Evolutionary conservation across 1,284 basidiomycete genomes (phyloP).

Genomic region (Cutaneotrichosporon sp.): DNA sequence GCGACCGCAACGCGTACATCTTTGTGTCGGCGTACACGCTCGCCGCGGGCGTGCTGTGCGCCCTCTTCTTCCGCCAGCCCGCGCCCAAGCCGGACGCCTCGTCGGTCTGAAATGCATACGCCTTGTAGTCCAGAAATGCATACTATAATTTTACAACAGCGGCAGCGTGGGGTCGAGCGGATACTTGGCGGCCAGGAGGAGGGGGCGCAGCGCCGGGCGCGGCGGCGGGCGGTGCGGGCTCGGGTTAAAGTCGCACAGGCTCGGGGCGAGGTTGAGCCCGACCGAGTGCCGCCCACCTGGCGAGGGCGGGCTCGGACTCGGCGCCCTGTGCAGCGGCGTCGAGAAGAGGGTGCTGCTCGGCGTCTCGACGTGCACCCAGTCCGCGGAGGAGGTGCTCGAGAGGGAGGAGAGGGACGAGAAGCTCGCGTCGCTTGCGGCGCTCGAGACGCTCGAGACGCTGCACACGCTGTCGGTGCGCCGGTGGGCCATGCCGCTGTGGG

Average conservation of each 20-base stretch:
- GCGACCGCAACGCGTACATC: slow-evolving; percentile 42
- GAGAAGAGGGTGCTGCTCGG: not conserved
- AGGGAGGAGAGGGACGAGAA: not conserved
- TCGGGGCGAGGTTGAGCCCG: not conserved
- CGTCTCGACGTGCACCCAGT: not conserved
- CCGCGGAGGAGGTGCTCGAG: not conserved
- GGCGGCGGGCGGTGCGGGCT: not conserved
- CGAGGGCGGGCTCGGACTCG: not conserved
- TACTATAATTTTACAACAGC: slow-evolving; percentile 1
- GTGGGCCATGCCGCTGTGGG: not conserved
- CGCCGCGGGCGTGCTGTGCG: slow-evolving; percentile 38
- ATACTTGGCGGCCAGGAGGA: not conserved
- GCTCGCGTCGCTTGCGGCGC: not conserved
- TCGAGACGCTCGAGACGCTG: not conserved
- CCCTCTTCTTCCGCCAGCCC: slow-evolving; percentile 36
- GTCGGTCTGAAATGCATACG: not conserved
- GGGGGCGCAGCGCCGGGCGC: not conserved
- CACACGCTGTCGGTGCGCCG: slow-evolving; percentile 1
- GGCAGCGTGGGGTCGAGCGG: not conserved
- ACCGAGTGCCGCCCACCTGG: not conserved
- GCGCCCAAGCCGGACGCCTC: not conserved
- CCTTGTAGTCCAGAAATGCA: not conserved
- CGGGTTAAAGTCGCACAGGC: slow-evolving; percentile 1
- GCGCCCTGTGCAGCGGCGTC: not conserved
- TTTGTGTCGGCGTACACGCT: slow-evolving; percentile 43